Evolutionary conservation across 352 stramenopile species (phyloP).

Genomic region (Globisporangium solare): DNA sequence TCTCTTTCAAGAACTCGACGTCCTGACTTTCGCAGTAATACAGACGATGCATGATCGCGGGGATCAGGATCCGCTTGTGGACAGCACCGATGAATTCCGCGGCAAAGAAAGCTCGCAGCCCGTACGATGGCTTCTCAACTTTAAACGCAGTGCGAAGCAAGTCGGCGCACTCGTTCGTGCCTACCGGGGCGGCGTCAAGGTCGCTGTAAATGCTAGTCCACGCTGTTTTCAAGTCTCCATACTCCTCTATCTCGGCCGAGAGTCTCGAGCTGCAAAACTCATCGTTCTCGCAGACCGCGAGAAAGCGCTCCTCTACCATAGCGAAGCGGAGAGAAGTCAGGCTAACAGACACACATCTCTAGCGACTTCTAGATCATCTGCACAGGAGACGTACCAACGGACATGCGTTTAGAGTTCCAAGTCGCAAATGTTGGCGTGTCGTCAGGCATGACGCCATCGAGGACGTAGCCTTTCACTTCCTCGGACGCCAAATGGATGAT

Average conservation of each 20-base stretch:
- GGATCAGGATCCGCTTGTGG: conserved; percentile 1
- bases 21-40: neutral
- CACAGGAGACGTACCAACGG: neutral
- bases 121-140: neutral
- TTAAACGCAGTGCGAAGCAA: neutral
- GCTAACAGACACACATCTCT: no score
- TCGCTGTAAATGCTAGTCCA: conserved; percentile 2
- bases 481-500: conserved; percentile 28
- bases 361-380: no score
- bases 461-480: conserved; percentile 25
- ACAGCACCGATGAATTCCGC: neutral
- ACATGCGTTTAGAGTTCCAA: conserved; percentile 4
- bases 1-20: conserved; percentile 3
- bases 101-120: neutral
- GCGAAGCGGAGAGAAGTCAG: neutral
- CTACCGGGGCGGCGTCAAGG: neutral
- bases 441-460: conserved; percentile 21
- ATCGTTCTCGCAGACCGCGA: conserved; percentile 7
- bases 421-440: conserved; percentile 8
- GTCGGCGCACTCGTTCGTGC: conserved; percentile 1
- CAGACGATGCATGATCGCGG: conserved; percentile 5
- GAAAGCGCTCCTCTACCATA: neutral
- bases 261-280: conserved; percentile 10
- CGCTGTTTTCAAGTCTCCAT: conserved; percentile 3
- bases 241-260: conserved; percentile 8